phyloP scores from a whole-genome alignment of 192 early-diverging fungal genomes.

The Chytriomyces sp. region DNA sequence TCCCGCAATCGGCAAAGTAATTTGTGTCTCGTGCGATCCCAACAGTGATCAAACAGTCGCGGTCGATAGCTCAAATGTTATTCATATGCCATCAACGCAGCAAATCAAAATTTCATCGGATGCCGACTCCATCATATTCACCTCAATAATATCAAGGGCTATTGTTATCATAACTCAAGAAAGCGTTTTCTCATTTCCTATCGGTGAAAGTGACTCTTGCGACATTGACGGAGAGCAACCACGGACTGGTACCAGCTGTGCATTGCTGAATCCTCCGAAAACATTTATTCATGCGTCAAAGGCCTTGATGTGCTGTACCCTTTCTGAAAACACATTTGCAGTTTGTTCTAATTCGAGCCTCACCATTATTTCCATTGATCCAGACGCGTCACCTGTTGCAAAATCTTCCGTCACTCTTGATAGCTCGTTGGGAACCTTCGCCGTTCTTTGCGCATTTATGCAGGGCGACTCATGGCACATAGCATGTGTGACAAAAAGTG shows the following conservation, averaged over 20 bases:
- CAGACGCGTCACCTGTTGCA: not conserved
- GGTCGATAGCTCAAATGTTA: not conserved
- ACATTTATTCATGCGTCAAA: slow-evolving; percentile 6
- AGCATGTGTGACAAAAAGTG: not conserved
- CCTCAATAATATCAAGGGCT: not conserved
- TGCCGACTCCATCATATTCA: not conserved
- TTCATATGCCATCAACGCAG: slow-evolving; percentile 1
- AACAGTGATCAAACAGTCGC: not conserved
- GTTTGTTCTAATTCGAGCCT: not conserved
- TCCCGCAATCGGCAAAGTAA: not conserved
- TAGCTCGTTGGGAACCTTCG: not conserved
- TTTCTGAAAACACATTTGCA: not conserved
- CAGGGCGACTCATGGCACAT: not conserved
- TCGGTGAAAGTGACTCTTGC: not conserved
- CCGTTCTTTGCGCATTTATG: not conserved
- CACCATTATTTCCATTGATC: not conserved
- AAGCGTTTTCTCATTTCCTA: slow-evolving; percentile 1
- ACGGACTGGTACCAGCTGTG: not conserved
- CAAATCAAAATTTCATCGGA: not conserved
- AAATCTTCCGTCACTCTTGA: not conserved
- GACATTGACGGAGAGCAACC: not conserved
- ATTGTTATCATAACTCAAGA: not conserved
- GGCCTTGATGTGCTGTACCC: not conserved
- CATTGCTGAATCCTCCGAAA: slow-evolving; percentile 2
- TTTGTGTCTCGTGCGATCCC: not conserved